Percentiles rank a stretch among this genome's conserved stretches.
phyloP scores from a whole-genome alignment of 805 yeast genomes.

The Wickerhamiella alocasiicola region DNA sequence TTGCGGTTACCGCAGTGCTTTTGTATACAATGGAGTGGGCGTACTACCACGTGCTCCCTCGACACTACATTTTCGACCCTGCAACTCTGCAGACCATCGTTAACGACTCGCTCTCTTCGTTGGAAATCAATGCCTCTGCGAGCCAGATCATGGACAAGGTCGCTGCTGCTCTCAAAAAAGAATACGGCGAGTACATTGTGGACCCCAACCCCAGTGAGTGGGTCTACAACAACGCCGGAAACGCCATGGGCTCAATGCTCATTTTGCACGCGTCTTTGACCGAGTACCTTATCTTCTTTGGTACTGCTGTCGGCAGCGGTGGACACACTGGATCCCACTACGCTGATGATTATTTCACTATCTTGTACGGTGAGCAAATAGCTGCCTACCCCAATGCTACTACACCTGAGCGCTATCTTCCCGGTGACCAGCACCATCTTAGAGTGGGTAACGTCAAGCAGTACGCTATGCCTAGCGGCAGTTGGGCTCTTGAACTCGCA shows the following conservation, averaged over 20 bases:
- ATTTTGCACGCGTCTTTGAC: constrained; percentile 88
- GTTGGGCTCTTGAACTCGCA: constrained; percentile 87
- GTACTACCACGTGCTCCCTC: constrained; percentile 40
- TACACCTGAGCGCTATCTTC: constrained; percentile 56
- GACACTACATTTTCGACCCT: constrained; percentile 58
- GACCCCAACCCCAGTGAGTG: constrained; percentile 71
- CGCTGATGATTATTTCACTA: constrained; percentile 96
- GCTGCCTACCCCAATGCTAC: constrained; percentile 60
- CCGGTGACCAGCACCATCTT: constrained; percentile 82
- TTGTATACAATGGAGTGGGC: constrained; percentile 19
- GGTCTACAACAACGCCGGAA: constrained; percentile 97
- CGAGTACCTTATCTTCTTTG: constrained; percentile 87
- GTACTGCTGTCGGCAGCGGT: constrained; percentile 87
- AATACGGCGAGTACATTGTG: constrained; percentile 56
- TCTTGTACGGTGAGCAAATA: constrained; percentile 62
- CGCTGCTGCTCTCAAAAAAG: constrained; percentile 41
- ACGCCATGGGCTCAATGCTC: constrained; percentile 91
- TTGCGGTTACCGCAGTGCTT: constrained; percentile 17
- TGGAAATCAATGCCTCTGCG: constrained; percentile 34
- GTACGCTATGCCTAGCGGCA: constrained; percentile 69
- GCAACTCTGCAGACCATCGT: constrained; percentile 46
- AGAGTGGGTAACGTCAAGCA: constrained; percentile 65
- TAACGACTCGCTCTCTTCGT: constrained; percentile 39
- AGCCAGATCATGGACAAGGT: constrained; percentile 18
- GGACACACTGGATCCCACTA: constrained; percentile 94